Base-by-base conservation (phyloP, 2,329 filamentous ascomycete genomes). In the Alternaria solani region DNA sequence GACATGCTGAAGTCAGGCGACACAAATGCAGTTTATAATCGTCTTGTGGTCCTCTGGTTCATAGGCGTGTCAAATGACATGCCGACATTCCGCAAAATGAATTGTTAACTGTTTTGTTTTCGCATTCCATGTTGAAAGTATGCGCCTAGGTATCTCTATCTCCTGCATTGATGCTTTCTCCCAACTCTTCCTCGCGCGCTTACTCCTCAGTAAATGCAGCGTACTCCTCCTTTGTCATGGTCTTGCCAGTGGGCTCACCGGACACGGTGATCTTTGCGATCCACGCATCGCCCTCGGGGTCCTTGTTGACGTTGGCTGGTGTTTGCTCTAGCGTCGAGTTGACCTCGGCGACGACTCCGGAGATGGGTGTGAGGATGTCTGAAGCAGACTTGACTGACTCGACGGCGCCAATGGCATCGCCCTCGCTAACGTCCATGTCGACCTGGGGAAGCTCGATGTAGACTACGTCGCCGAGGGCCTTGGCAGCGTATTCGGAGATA, bases 351-450 rank as follows among this genome's bases (percentile, higher is more conserved):
- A 99, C 88, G 69, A 83, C 91, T 76, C 94, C 94, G 53, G 86
- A 82, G 68, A 97, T 87, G 18, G 95, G 95, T 14, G 93, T 89
- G 82, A 97, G 91, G 84, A 99, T 97, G 79, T 99, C 95, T 65
- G 92, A 94, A n/a, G 95, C 95, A 64, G 91, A 95, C 86, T 99
- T 99, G 80, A 99, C 95, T 3, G 93, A 97, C 84, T 99, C 95
- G 71, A 99, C 94, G 62, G 94, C 93, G 69, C 95, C 95, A 70
- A 98, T 91, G 66, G 91, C 86, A 76, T 98, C 94, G 73, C 93
- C 93, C 58, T 89, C 86, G 59, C 81, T 81, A 63, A 96, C 86
- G 72, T 90, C 87, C 70, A 89, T 83, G 67, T 88, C 90, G 57
- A 85, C 77, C 68, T 89, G 84, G 57, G 95, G 95, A 30, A 99